Conservation (phyloP, 257 asterid species). For the Thymus quinquecostatus region DNA sequence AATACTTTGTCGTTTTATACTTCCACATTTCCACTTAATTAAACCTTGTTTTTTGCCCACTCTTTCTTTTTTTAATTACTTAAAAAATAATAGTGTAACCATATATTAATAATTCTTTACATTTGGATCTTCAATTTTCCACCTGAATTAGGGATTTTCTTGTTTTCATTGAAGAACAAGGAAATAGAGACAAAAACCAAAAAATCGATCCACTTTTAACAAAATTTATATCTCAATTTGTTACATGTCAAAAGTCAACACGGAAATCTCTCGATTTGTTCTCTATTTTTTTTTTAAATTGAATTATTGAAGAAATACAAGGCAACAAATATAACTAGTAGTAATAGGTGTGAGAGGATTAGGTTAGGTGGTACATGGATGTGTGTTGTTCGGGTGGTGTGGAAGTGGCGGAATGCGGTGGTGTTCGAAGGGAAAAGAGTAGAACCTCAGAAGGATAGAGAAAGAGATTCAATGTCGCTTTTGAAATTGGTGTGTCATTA, state of each 20-base stretch:
- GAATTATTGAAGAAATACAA: neutral
- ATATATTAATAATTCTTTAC: constrained; percentile 5
- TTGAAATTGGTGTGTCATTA: too few species aligned
- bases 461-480: too few species aligned
- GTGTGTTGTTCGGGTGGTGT: too few species aligned
- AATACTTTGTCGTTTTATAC: constrained; percentile 19
- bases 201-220: constrained; percentile 8
- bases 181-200: constrained; percentile 15
- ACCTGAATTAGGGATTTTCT: constrained; percentile 22
- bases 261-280: constrained; percentile 33
- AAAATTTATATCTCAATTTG: neutral
- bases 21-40: neutral
- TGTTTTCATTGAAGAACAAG: neutral
- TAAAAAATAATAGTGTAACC: too few species aligned
- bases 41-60: constrained; percentile 18
- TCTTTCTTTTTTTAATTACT: neutral
- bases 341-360: too few species aligned
- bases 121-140: constrained; percentile 35
- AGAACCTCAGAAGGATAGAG: too few species aligned
- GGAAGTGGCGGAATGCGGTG: too few species aligned
- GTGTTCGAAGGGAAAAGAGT: too few species aligned
- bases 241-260: constrained; percentile 19
- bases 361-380: too few species aligned
- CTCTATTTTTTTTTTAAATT: neutral
- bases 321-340: too few species aligned